Evolutionary conservation across 2,329 filamentous ascomycete genomes (phyloP).

Genomic region (Verticillium dahliae): DNA sequence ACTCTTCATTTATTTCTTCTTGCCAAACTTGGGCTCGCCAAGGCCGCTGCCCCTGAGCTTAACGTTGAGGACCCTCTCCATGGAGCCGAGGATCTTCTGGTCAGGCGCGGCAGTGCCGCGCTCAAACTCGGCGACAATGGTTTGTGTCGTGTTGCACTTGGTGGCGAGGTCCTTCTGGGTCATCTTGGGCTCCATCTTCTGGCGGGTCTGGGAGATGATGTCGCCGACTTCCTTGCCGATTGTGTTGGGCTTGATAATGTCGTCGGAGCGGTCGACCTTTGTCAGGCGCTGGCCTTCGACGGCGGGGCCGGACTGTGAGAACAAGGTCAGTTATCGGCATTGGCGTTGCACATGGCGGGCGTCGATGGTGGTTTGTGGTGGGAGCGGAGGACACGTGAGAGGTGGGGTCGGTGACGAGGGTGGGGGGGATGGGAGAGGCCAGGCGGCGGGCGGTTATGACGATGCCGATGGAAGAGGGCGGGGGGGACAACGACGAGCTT

Average conservation of each 20-base stretch:
- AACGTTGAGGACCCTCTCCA: constrained; percentile 82
- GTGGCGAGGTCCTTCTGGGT: constrained; percentile 84
- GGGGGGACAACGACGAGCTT: neutral
- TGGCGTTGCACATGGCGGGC: neutral
- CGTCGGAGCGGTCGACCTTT: constrained; percentile 95
- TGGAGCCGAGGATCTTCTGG: constrained; percentile 70
- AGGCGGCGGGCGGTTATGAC: neutral
- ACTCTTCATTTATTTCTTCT: constrained; percentile 47
- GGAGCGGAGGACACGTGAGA: neutral
- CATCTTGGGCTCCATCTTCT: constrained; percentile 86
- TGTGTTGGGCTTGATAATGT: constrained; percentile 96
- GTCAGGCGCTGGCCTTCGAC: constrained; percentile 91
- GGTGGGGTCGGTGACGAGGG: constrained; percentile 1
- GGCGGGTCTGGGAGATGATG: constrained; percentile 73
- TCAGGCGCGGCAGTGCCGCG: constrained; percentile 70
- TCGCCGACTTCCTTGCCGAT: constrained; percentile 75
- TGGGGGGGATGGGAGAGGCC: neutral
- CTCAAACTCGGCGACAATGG: constrained; percentile 80
- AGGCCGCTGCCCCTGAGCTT: constrained; percentile 83
- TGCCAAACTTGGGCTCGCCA: constrained; percentile 74
- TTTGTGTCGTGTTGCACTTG: constrained; percentile 81
- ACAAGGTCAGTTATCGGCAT: constrained; percentile 10
- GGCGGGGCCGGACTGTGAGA: constrained; percentile 37
- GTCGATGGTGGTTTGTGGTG: neutral
- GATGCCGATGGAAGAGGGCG: constrained; percentile 1